Conservation (phyloP, 306 rosid species). For the Psophocarpus tetragonolobus region DNA sequence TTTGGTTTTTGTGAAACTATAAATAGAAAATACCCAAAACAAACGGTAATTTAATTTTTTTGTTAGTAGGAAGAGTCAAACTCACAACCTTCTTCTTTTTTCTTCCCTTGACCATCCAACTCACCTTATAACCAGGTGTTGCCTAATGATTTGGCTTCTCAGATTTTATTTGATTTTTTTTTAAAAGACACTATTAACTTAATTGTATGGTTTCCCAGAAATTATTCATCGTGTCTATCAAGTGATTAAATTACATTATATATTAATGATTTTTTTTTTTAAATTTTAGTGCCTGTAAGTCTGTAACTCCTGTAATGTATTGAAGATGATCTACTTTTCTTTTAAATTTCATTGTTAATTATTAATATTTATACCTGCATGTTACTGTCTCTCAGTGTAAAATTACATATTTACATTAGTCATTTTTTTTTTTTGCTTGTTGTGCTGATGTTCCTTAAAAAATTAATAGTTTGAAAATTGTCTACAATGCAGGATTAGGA, state of each 20-base stretch:
- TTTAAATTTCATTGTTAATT: neutral
- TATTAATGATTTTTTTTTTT: too few species aligned
- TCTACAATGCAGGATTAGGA: constrained; percentile 63
- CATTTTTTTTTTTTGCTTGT: neutral
- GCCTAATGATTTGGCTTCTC: constrained; percentile 3
- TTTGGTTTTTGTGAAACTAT: too few species aligned
- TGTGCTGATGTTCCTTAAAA: constrained; percentile 16
- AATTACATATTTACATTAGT: neutral
- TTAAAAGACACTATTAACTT: neutral
- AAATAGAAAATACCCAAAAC: too few species aligned
- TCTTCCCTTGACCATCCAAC: too few species aligned
- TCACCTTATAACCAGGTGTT: too few species aligned
- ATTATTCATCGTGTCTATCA: too few species aligned
- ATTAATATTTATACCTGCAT: neutral
- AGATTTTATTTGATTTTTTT: neutral
- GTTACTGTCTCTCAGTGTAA: neutral
- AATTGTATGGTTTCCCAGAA: neutral
- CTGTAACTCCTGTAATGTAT: neutral
- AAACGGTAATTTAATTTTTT: too few species aligned
- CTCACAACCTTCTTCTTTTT: too few species aligned
- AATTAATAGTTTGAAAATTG: constrained; percentile 7
- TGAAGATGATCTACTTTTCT: neutral
- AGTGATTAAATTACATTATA: too few species aligned
- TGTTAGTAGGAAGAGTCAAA: too few species aligned
- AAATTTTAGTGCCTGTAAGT: neutral